phyloP scores from a whole-genome alignment of 306 rosid genomes.

The Cucumis hystrix region DNA sequence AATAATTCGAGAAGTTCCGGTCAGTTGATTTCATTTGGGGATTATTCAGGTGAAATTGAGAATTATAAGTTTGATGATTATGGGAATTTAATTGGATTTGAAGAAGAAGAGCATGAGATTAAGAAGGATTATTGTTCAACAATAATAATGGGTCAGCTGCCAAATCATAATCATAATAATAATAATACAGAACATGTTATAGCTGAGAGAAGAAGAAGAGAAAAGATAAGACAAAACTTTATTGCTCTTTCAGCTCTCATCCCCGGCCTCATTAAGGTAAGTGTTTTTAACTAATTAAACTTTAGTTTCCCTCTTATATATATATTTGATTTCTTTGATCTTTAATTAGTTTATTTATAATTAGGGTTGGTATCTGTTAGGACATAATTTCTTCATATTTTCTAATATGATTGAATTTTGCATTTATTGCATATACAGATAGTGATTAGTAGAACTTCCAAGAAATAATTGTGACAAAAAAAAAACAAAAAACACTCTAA shows the following conservation, averaged over 20 bases:
- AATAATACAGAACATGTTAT: constrained; percentile 22
- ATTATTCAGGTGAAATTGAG: neutral
- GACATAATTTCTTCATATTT: no score
- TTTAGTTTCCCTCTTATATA: neutral
- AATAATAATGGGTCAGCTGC: no score
- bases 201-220: constrained; percentile 42
- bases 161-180: no score
- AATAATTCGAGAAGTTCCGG: constrained; percentile 17
- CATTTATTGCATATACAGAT: no score
- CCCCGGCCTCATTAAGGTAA: constrained; percentile 53
- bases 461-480: no score
- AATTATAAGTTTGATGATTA: neutral
- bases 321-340: no score
- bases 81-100: neutral
- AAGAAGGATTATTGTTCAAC: constrained; percentile 10
- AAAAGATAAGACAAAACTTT: constrained; percentile 35
- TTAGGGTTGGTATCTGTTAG: neutral
- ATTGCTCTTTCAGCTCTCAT: constrained; percentile 36
- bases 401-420: no score
- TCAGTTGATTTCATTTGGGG: constrained; percentile 46
- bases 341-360: no score
- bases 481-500: no score
- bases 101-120: constrained; percentile 5
- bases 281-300: no score
- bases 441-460: no score